These are phyloP conservation scores for Coemansia sp. DNA, from an alignment of 192 early-diverging fungal genomes.

Conservation along the genomic window DNA sequence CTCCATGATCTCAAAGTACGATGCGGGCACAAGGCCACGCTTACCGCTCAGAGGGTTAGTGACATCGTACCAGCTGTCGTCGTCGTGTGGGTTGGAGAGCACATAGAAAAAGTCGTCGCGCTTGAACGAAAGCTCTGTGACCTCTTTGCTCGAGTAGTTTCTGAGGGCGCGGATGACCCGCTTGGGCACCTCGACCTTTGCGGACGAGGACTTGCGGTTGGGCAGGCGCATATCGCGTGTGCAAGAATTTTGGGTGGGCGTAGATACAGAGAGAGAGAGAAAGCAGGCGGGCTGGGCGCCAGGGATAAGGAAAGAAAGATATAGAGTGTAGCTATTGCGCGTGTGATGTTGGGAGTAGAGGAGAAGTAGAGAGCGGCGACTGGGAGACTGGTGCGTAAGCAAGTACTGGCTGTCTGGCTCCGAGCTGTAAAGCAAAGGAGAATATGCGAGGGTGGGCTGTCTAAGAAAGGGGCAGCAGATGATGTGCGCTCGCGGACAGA, in stretches of 20 bases:
- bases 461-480: not conserved
- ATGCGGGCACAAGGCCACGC: conserved; percentile 71
- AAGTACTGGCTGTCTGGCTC: conserved; percentile 1
- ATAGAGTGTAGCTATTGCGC: conserved; percentile 7
- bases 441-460: not conserved
- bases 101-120: conserved; percentile 82
- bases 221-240: conserved; percentile 27
- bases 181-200: conserved; percentile 61
- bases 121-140: conserved; percentile 69
- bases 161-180: conserved; percentile 74
- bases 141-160: conserved; percentile 65
- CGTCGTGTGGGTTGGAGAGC: conserved; percentile 64
- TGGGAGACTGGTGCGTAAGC: not conserved
- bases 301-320: conserved; percentile 4
- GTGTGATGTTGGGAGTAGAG: not conserved
- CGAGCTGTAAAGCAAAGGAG: not conserved
- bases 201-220: conserved; percentile 40
- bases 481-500: not conserved
- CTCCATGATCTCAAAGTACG: conserved; percentile 71
- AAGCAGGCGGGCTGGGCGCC: not conserved
- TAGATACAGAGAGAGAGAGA: not conserved
- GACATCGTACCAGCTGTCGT: conserved; percentile 76
- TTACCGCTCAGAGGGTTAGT: conserved; percentile 72
- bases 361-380: not conserved
- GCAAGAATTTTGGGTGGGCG: not conserved